phyloP scores from a whole-genome alignment of 306 rosid species.

The Ormosia semicastrata region DNA sequence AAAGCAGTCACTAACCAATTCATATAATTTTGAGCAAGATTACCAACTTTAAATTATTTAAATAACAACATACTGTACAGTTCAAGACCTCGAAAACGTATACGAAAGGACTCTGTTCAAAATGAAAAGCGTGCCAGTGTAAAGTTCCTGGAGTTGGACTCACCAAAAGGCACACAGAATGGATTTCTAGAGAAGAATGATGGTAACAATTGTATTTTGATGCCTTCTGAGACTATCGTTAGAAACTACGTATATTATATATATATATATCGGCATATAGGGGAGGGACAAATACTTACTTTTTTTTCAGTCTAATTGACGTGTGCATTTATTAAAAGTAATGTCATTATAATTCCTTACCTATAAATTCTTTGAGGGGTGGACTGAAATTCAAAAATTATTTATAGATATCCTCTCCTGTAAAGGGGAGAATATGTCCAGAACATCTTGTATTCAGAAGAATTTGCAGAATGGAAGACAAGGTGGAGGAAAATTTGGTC shows the following conservation, averaged over 20 bases:
- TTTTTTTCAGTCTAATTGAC: neutral
- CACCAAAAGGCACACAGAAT: constrained; percentile 55
- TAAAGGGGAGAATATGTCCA: constrained; percentile 57
- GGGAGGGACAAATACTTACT: neutral
- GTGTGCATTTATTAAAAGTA: neutral
- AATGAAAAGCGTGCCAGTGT: constrained; percentile 53
- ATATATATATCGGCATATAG: neutral
- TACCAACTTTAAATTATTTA: constrained; percentile 24
- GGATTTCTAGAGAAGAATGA: constrained; percentile 52
- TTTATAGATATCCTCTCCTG: constrained; percentile 51
- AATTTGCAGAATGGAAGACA: constrained; percentile 53
- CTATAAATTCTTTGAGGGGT: constrained; percentile 6
- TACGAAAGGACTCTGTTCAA: constrained; percentile 42
- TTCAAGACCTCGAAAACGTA: constrained; percentile 58
- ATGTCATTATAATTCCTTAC: constrained; percentile 9
- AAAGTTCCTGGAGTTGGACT: constrained; percentile 83
- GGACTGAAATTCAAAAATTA: constrained; percentile 35
- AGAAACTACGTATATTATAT: neutral
- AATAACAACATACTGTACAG: constrained; percentile 49
- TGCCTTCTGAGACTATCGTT: neutral
- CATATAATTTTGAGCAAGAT: constrained; percentile 21
- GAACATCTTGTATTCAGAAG: constrained; percentile 44
- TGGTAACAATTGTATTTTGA: constrained; percentile 44
- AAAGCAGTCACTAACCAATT: constrained; percentile 40
- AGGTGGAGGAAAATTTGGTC: constrained; percentile 45